phyloP scores from a whole-genome alignment of 2,329 filamentous ascomycete species.

The Niveomyces coronatus region DNA sequence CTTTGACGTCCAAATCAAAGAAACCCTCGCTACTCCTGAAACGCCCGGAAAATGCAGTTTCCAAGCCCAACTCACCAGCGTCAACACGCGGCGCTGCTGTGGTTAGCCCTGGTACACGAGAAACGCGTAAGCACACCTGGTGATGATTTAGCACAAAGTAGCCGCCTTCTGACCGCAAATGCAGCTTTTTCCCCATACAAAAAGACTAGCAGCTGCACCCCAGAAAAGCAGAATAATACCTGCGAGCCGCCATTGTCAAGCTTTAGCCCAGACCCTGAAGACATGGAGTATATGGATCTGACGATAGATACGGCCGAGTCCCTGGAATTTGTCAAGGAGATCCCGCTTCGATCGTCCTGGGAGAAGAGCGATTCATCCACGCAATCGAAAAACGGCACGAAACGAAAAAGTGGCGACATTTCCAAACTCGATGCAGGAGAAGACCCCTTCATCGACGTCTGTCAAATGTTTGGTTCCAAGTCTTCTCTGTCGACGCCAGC shows the following conservation, averaged over 20 bases:
- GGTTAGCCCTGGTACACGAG: not conserved
- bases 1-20: conserved; percentile 32
- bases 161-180: not conserved
- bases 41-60: conserved; percentile 27
- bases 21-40: conserved; percentile 34
- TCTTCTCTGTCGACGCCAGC: conserved; percentile 26
- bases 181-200: no score
- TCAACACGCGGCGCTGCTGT: conserved; percentile 2
- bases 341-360: conserved; percentile 17
- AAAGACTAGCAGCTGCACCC: no score
- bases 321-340: conserved; percentile 25
- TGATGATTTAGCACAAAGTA: not conserved
- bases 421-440: conserved; percentile 25
- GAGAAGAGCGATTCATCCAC: not conserved
- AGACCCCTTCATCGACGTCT: conserved; percentile 44
- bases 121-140: not conserved
- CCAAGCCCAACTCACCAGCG: conserved; percentile 22
- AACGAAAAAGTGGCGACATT: conserved; percentile 42
- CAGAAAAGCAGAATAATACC: conserved; percentile 17
- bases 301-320: conserved; percentile 29
- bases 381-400: conserved; percentile 30
- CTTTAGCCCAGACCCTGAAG: conserved; percentile 22
- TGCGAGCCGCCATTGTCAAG: conserved; percentile 11
- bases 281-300: conserved; percentile 30
- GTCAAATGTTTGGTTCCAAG: conserved; percentile 34